A percentile compares a stretch with the other conserved stretches of the same genome.
Evolutionary conservation across 768 basidiomycete genomes (phyloP).

Genomic region (Pulveroboletus ravenelii): DNA sequence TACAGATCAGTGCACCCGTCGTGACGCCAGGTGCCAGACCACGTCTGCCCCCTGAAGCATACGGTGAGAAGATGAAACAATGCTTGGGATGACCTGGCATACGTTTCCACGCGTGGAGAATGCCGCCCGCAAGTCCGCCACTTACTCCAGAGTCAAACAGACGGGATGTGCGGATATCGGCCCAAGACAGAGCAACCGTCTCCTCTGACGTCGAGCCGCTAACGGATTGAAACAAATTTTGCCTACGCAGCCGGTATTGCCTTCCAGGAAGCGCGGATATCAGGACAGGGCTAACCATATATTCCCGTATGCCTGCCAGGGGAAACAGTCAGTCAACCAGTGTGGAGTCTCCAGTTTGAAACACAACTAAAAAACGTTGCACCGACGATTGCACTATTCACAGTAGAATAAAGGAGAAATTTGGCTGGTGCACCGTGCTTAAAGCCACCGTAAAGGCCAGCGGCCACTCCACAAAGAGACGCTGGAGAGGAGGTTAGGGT

Average conservation of each 20-base stretch:
- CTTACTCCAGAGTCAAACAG: slow-evolving; percentile 71
- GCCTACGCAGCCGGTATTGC: slow-evolving; percentile 44
- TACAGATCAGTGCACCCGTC: slow-evolving; percentile 55
- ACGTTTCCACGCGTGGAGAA: slow-evolving; percentile 59
- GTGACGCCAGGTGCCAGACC: slow-evolving; percentile 56
- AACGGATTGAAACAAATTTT: slow-evolving; percentile 23
- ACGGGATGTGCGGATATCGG: slow-evolving; percentile 53
- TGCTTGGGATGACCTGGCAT: slow-evolving; percentile 3
- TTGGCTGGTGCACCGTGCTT: slow-evolving; percentile 44
- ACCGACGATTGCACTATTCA: slow-evolving; percentile 70
- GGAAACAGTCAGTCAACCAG: neutral
- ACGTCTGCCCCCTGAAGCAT: slow-evolving; percentile 50
- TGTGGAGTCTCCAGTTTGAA: neutral
- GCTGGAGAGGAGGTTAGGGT: slow-evolving; percentile 42
- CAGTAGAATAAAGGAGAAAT: slow-evolving; percentile 54
- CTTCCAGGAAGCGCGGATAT: slow-evolving; percentile 40
- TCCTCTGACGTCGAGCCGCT: slow-evolving; percentile 14
- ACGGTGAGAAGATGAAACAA: slow-evolving; percentile 4
- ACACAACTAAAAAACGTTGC: slow-evolving; percentile 74
- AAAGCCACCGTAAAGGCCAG: slow-evolving; percentile 43
- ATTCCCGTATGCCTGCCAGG: slow-evolving; percentile 66
- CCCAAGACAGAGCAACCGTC: slow-evolving; percentile 34
- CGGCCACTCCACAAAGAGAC: slow-evolving; percentile 44
- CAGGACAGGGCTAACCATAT: slow-evolving; percentile 61
- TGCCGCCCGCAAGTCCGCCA: slow-evolving; percentile 63